Percentiles rank a stretch among this genome's conserved stretches.
These are phyloP conservation scores for Hericium rajendrae DNA, from an alignment of 768 basidiomycete genomes.

Conservation along the genomic window DNA sequence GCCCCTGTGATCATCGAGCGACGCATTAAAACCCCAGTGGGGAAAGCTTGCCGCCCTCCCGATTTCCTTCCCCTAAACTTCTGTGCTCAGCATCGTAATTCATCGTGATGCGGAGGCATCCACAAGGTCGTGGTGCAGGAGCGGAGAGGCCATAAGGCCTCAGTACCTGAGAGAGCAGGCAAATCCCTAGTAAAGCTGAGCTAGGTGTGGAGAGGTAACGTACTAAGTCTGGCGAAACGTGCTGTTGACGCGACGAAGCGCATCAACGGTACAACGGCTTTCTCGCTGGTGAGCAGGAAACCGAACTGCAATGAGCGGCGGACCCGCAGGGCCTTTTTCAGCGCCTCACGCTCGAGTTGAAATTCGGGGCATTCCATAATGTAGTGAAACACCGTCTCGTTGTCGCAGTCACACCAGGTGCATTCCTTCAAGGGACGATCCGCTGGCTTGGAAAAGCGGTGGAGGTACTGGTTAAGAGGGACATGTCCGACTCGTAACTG, in stretches of 20 bases:
- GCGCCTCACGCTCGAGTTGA: not conserved
- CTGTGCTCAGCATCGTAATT: not conserved
- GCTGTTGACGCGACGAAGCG: not conserved
- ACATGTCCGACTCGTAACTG: not conserved
- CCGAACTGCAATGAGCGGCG: not conserved
- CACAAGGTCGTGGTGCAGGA: not conserved
- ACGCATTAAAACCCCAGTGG: not conserved
- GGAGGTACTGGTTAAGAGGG: not conserved
- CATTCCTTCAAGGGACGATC: not conserved
- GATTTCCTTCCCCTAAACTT: not conserved
- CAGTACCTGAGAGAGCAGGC: not conserved
- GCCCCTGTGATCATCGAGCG: too few relatives aligned
- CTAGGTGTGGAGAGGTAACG: not conserved
- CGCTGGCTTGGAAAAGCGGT: not conserved
- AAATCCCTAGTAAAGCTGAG: not conserved
- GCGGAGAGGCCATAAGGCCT: not conserved
- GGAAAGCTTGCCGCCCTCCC: not conserved
- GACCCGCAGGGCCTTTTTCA: not conserved
- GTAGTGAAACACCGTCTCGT: not conserved
- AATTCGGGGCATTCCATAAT: not conserved
- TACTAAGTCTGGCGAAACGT: not conserved
- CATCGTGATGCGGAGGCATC: not conserved
- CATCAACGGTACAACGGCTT: not conserved
- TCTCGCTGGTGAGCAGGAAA: not conserved
- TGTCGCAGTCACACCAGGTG: not conserved